Evolutionary conservation across 192 early-diverging fungal species (phyloP), one percentile per base, ranked within the genome.

Genomic region (Linnemannia schmuckeri): DNA sequence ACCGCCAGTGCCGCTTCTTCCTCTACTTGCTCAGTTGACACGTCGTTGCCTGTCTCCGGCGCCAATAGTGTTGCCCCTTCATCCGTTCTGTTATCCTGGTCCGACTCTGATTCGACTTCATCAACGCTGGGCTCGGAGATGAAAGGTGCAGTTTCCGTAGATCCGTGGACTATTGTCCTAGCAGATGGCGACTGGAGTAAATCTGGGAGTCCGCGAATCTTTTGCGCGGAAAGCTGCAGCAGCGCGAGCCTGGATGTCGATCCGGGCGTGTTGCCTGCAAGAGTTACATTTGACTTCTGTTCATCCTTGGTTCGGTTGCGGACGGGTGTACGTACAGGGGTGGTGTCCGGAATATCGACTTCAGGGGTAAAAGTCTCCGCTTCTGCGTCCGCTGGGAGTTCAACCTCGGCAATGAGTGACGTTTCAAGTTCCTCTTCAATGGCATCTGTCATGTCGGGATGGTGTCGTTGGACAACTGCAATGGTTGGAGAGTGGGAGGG

Each of bases 171-270:
- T 10, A 24, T 18, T 24, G 63, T 37, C 41, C 72, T n/a, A 33
- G 74, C 2, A 12, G 37, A 6, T 12, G 80, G 74, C 40, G 49
- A 54, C 52, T 82, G 80, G 15, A 82, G 80, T 7, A 82, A 71
- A 38, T 82, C 81, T 20, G 81, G 42, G 24, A 82, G 42, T 7
- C 70, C 66, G 27, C 38, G 42, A 30, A 77, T 30, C 42, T 73
- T 82, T 76, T 76, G 75, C 47, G 74, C 81, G 5, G 81, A 76
- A n/a, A 82, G 81, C 41, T 77, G 75, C 20, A 72, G n/a, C 22
- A 82, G 75, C 9, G 74, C 81, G 1, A 77, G 35, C 52, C 81
- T 76, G 8, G 75, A 72, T 1, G 81, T 55, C 0, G 81, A 77
- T 1, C 35, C 66, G 2, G 80, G 80, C 30, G 80, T 76, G 8